phyloP scores from a whole-genome alignment of 2,329 filamentous ascomycete genomes.

The Triangularia setosa region DNA sequence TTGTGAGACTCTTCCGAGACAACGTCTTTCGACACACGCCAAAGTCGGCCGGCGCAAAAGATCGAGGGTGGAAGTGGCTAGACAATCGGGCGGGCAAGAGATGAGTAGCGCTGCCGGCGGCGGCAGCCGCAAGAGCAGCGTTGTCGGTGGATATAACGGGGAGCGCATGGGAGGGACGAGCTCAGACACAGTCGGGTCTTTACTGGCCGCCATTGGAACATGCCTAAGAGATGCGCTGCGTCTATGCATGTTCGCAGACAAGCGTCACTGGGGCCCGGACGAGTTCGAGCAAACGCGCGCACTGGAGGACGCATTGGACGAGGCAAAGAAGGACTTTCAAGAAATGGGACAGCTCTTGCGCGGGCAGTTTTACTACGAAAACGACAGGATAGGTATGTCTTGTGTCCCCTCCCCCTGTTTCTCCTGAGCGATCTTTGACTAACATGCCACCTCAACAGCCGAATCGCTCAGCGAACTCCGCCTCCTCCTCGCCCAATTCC shows the following conservation, averaged over 20 bases:
- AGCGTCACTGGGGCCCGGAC: conserved; percentile 55
- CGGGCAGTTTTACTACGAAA: conserved; percentile 55
- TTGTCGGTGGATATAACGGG: background rate
- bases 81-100: background rate
- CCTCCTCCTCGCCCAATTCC: conserved; percentile 42
- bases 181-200: conserved; percentile 51
- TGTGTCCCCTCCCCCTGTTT: conserved; percentile 2
- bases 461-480: conserved; percentile 51
- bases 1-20: background rate
- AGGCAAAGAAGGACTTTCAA: conserved; percentile 59
- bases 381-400: conserved; percentile 50
- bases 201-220: conserved; percentile 56
- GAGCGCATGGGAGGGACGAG: conserved; percentile 4
- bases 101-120: conserved; percentile 18
- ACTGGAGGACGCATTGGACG: conserved; percentile 53
- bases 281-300: conserved; percentile 57
- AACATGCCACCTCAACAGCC: conserved; percentile 32
- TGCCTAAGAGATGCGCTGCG: conserved; percentile 50
- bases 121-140: conserved; percentile 4
- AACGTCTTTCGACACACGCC: background rate
- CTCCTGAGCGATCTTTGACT: background rate
- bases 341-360: conserved; percentile 52
- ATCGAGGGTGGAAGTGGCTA: background rate
- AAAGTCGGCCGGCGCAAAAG: background rate
- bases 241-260: conserved; percentile 54